Conservation (phyloP, 768 basidiomycete species). For the Sporobolomyces pararoseus region DNA sequence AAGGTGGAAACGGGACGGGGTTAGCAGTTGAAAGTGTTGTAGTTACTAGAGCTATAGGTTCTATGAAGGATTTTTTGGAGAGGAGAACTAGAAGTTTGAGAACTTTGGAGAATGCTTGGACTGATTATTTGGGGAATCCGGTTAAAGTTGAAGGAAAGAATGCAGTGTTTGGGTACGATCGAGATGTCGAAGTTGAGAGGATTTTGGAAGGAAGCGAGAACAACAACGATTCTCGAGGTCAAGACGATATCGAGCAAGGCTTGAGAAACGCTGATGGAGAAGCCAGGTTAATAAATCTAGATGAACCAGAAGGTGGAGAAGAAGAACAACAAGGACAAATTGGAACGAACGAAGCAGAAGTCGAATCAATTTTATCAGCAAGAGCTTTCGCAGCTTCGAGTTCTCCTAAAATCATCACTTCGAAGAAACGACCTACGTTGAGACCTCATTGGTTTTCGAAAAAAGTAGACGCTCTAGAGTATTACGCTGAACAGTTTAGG, state of each 20-base stretch:
- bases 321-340: neutral
- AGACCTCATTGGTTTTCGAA: constrained; percentile 68
- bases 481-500: constrained; percentile 72
- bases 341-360: constrained; percentile 60
- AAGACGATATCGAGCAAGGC: constrained; percentile 54
- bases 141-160: constrained; percentile 51
- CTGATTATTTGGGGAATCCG: constrained; percentile 88
- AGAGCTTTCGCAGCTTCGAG: constrained; percentile 21
- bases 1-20: constrained; percentile 20
- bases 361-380: constrained; percentile 50
- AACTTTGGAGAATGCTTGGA: constrained; percentile 78
- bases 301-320: constrained; percentile 52
- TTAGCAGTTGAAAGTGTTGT: constrained; percentile 82
- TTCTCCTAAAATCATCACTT: constrained; percentile 54
- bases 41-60: constrained; percentile 75
- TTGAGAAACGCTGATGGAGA: constrained; percentile 36
- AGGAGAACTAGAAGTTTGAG: constrained; percentile 74
- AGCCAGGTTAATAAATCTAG: neutral
- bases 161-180: constrained; percentile 73
- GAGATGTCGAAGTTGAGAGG: constrained; percentile 53
- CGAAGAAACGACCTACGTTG: constrained; percentile 64
- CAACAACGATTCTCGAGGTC: no score
- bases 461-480: constrained; percentile 84
- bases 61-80: constrained; percentile 68
- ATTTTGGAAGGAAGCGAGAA: constrained; percentile 40